Base-by-base conservation (phyloP, 192 early-diverging fungal genomes). In the Coemansia sp. region DNA sequence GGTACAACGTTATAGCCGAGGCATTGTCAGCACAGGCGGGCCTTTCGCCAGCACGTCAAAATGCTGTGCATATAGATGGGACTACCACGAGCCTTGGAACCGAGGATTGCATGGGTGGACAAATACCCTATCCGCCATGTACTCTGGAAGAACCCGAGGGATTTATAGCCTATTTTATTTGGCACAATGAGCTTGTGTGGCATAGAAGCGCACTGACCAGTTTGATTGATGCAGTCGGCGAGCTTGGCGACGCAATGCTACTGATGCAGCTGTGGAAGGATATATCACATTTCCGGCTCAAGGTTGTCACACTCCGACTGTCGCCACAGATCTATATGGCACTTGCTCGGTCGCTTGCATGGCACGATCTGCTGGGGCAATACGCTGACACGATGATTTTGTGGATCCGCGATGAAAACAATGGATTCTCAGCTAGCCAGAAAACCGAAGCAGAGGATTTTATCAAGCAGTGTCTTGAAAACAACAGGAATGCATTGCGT, bases 261-360 rank as follows among this genome's bases (percentile, higher is more conserved):
- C 27, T 71, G 23, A 49, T 74, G 68, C 64, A 49, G 34, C 32
- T 71, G 28, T 80, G 77, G 77, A 65, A 71, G 44, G 62, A 60
- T 22, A 69, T 80, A 8, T 55, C 30, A 16, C 49, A 21, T 3
- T 71, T 71, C 47, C 57, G 54, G 21, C 10, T 9, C 28, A 56
- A 50, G 2, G 65, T 80, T 30, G 57, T 60, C 7, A 65, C 77
- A 5, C 58, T 80, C 34, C 62, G 54, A 9, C 25, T 70, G 23
- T 67, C 72, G 47, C 77, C 77, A 9, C 57, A 67, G 7, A 62
- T 80, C 38, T 71, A 61, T 16, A 80, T 80, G 77, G 55, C 68
- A 23, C 54, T 80, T 48, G 62, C 71, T 1, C 71, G 77, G n/a
- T 66, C 77, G 21, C 38, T 80, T 64, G 68, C 68, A 5, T 68